Percentiles rank a stretch among this genome's conserved stretches.
Conservation (phyloP, 2,329 filamentous ascomycete genomes). For the Dothiorella sarmentorum region DNA sequence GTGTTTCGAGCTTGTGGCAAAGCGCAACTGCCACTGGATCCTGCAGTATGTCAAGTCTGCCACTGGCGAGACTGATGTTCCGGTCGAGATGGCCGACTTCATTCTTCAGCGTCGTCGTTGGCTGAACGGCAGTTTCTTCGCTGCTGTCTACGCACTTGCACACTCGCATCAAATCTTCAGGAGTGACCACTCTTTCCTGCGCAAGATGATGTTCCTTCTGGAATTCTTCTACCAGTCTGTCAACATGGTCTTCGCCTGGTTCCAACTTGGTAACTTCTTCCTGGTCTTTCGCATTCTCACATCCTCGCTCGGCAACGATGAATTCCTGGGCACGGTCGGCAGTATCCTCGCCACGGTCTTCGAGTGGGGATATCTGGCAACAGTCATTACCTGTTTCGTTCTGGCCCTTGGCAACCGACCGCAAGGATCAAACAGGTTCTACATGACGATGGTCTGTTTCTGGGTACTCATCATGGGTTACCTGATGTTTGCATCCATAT, state of each 20-base stretch:
- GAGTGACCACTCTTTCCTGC: conserved; percentile 80
- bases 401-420: conserved; percentile 91
- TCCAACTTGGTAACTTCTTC: conserved; percentile 98
- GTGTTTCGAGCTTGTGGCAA: conserved; percentile 96
- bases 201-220: conserved; percentile 85
- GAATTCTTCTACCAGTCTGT: conserved; percentile 93
- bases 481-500: conserved; percentile 90
- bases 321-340: conserved; percentile 72
- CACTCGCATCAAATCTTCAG: conserved; percentile 97
- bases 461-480: conserved; percentile 96
- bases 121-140: conserved; percentile 98
- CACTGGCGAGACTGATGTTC: conserved; percentile 94
- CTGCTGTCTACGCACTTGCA: conserved; percentile 87
- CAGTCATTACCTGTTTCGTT: conserved; percentile 91
- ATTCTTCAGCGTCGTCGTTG: conserved; percentile 94
- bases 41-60: conserved; percentile 98
- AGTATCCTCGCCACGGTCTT: conserved; percentile 83
- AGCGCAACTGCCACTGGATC: conserved; percentile 96
- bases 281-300: conserved; percentile 97
- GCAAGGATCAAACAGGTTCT: conserved; percentile 87
- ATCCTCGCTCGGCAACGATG: conserved; percentile 67
- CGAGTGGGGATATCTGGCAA: conserved; percentile 92
- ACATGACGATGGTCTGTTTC: conserved; percentile 97
- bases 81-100: conserved; percentile 88
- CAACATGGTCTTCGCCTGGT: conserved; percentile 99